These are phyloP conservation scores for Clavispora vitiphila DNA, from an alignment of 805 yeast genomes.

Conservation along the genomic window DNA sequence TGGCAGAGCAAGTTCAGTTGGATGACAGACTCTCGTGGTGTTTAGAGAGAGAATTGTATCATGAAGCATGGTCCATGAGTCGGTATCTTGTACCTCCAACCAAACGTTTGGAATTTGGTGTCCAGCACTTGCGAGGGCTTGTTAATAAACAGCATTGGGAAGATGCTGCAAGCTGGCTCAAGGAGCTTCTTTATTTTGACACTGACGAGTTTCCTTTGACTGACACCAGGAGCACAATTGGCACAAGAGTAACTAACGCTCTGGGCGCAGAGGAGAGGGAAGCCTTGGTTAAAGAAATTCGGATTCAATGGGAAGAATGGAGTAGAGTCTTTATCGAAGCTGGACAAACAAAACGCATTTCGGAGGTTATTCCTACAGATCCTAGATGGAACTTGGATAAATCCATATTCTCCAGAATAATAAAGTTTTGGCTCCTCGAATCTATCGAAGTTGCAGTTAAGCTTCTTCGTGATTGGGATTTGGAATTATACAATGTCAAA, in stretches of 20 bases:
- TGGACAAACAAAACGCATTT: slow-evolving; percentile 42
- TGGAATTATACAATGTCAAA: slow-evolving; percentile 44
- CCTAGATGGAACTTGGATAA: slow-evolving; percentile 29
- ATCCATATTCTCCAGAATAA: slow-evolving; percentile 35
- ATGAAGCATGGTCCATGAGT: slow-evolving; percentile 78
- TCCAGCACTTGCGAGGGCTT: slow-evolving; percentile 45
- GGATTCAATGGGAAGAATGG: slow-evolving; percentile 62
- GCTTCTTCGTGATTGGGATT: slow-evolving; percentile 55
- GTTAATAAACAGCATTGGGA: slow-evolving; percentile 47
- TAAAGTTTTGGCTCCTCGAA: slow-evolving; percentile 42
- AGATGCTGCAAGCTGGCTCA: slow-evolving; percentile 48
- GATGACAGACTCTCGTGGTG: slow-evolving; percentile 75
- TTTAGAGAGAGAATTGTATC: slow-evolving; percentile 44
- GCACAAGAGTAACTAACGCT: slow-evolving; percentile 8
- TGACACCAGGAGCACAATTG: slow-evolving; percentile 29
- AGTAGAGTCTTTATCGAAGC: slow-evolving; percentile 46
- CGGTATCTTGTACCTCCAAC: slow-evolving; percentile 46
- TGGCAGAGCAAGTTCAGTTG: slow-evolving; percentile 65
- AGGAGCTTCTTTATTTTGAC: slow-evolving; percentile 16
- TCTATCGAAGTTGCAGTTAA: slow-evolving; percentile 29
- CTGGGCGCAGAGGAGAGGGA: slow-evolving; percentile 14
- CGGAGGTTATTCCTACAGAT: slow-evolving; percentile 51
- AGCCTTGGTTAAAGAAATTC: slow-evolving; percentile 20
- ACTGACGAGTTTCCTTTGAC: slow-evolving; percentile 20
- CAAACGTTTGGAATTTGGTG: slow-evolving; percentile 57